Base-by-base conservation (phyloP, 768 basidiomycete genomes). In the Tylopilus sp. region DNA sequence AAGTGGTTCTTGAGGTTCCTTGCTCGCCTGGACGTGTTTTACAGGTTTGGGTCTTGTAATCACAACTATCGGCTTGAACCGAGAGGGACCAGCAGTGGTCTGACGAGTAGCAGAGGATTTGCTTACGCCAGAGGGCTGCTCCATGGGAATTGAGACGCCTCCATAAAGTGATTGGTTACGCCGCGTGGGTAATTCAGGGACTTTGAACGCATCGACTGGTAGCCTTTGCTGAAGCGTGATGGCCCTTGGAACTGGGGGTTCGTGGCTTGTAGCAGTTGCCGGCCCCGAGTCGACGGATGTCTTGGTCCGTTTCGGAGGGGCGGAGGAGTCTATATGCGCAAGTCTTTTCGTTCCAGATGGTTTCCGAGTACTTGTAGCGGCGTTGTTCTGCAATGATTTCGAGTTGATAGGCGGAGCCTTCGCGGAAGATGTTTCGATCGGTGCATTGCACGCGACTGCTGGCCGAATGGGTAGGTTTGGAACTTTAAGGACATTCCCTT, bases 321-420 rank as follows among this genome's bases (percentile, higher is more conserved):
- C 42, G 26, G 59, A 43, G 26, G 24, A 28, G 33, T 44, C 45
- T 67, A 38, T 65, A 61, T 61, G 63, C 63, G 56, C 57, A 1
- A 45, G 45, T 25, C 55, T 57, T 56, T 66, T 68, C 45, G 54
- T 29, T 30, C 44, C 17, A 1, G 44, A 30, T 13, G 44, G 2
- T 36, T 60, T 34, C 28, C 26, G 34, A 10, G 42, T 44, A 16
- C 30, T 49, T 29, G 48, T 22, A 26, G 31, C 28, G 13, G 26
- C 19, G 21, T 6, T 48, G 13, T 21, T 42, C 17, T 46, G 54
- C 4, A 30, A 13, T 4, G 44, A 24, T 36, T 26, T 10, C 11
- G 38, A 7, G 13, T 28, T 24, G 12, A 31, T 36, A 16, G 26
- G 33, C 2, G 36, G 29, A 14, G 28, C 33, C 41, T 30, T 43